Conservation (phyloP, 2,329 filamentous ascomycete genomes). For the Ceratocystis alfenasii region DNA sequence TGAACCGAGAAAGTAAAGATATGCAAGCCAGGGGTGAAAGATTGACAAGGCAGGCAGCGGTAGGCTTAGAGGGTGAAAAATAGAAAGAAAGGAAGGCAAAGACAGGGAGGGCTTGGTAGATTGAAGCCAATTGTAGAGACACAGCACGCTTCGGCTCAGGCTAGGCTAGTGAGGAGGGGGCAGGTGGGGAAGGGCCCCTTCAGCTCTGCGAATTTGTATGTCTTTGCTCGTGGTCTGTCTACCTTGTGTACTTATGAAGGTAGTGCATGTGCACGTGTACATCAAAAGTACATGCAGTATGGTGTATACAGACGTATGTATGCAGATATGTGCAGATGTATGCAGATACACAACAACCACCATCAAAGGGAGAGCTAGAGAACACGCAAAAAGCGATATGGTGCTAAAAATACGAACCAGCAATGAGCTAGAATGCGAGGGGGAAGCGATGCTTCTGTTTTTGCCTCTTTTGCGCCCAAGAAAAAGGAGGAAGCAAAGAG, state of each 20-base stretch:
- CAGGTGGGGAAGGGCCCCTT: neutral
- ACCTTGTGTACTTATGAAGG: neutral
- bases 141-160: slow-evolving; percentile 5
- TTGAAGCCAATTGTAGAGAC: neutral
- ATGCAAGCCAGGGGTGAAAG: slow-evolving; percentile 18
- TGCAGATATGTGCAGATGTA: neutral
- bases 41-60: neutral
- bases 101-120: neutral
- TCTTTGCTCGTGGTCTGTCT: neutral
- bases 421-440: slow-evolving; percentile 10
- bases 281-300: neutral
- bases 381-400: neutral
- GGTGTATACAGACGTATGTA: neutral
- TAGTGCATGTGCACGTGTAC: neutral
- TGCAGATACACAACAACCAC: neutral
- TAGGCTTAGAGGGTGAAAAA: slow-evolving; percentile 23
- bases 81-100: slow-evolving; percentile 19
- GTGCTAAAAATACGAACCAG: neutral
- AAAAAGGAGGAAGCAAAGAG: neutral
- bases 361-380: neutral
- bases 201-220: neutral
- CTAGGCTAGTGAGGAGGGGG: neutral
- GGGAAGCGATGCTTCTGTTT: slow-evolving; percentile 1
- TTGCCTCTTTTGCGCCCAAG: neutral
- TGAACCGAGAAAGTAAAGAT: slow-evolving; percentile 10